A percentile compares a stretch with the other conserved stretches of the same genome.
phyloP scores from a whole-genome alignment of 2,329 filamentous ascomycete genomes.

The Chaetomiaceae sp. region DNA sequence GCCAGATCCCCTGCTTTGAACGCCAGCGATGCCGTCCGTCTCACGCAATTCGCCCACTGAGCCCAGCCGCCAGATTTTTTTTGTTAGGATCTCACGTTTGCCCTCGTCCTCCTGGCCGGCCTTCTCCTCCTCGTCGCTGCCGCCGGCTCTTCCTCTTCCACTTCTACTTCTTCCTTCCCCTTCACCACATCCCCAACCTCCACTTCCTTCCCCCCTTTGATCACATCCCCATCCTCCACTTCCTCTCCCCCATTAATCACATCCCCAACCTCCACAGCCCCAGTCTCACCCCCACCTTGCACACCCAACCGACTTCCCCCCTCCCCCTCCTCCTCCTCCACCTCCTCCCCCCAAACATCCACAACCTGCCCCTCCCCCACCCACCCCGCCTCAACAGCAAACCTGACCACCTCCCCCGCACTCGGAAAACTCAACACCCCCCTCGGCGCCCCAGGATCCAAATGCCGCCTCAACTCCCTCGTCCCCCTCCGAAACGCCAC shows the following conservation, averaged over 20 bases:
- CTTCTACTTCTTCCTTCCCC: no score
- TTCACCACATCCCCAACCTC: no score
- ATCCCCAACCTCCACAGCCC: neutral
- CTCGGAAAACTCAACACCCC: slow-evolving; percentile 48
- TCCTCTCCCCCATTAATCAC: neutral
- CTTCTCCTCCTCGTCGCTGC: no score
- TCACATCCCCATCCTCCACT: neutral
- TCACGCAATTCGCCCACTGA: no score
- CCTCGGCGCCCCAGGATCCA: slow-evolving; percentile 47
- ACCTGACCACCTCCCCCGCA: slow-evolving; percentile 52
- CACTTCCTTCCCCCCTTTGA: no score
- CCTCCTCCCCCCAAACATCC: slow-evolving; percentile 15
- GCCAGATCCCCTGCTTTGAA: no score
- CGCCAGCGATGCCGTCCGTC: no score
- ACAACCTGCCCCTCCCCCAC: slow-evolving; percentile 47
- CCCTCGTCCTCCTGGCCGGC: no score
- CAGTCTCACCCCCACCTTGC: neutral
- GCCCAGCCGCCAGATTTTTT: no score
- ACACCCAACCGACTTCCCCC: neutral
- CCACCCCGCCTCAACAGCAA: slow-evolving; percentile 55
- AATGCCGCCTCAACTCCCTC: slow-evolving; percentile 48
- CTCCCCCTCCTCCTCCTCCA: neutral
- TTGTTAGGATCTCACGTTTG: no score
- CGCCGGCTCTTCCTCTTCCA: no score
- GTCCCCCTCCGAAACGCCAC: slow-evolving; percentile 44